A percentile compares a stretch with the other conserved stretches of the same genome.
Evolutionary conservation across 257 asterid genomes (phyloP).

Genomic region (Gentiana straminea): DNA sequence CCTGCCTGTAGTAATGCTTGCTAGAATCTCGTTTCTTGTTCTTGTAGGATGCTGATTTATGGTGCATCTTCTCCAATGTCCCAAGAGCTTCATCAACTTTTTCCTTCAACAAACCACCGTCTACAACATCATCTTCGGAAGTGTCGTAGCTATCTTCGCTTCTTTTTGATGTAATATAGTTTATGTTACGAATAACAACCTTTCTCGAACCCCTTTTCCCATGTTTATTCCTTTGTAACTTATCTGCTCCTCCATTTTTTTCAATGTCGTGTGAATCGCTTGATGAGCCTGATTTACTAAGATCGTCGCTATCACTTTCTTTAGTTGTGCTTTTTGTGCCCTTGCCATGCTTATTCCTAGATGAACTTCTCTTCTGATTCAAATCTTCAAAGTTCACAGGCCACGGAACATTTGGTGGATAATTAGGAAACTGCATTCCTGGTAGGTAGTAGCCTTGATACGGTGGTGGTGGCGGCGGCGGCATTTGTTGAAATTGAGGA

Average conservation of each 20-base stretch:
- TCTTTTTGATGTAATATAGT: constrained; percentile 51
- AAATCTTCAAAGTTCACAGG: constrained; percentile 38
- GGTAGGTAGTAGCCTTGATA: constrained; percentile 51
- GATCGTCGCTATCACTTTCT: constrained; percentile 18
- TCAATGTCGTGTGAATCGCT: constrained; percentile 37
- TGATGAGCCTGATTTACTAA: constrained; percentile 29
- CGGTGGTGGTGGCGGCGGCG: constrained; percentile 10
- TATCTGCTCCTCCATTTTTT: constrained; percentile 23
- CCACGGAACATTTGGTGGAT: constrained; percentile 42
- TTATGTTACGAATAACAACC: constrained; percentile 79
- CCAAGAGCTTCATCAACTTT: constrained; percentile 57
- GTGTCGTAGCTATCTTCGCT: constrained; percentile 30
- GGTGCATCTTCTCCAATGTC: constrained; percentile 35
- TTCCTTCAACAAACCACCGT: constrained; percentile 36
- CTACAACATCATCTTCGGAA: constrained; percentile 32
- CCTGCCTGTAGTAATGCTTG: constrained; percentile 22
- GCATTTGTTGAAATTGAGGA: constrained; percentile 37
- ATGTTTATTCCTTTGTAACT: constrained; percentile 30
- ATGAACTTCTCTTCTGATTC: constrained; percentile 15
- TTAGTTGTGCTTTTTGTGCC: constrained; percentile 9
- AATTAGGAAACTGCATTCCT: constrained; percentile 43
- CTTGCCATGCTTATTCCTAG: constrained; percentile 33
- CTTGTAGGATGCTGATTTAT: constrained; percentile 27
- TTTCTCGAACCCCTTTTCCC: constrained; percentile 42
- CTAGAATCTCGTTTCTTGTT: constrained; percentile 27